Percentiles rank a stretch among this genome's conserved stretches.
phyloP scores from a whole-genome alignment of 495 filamentous ascomycete species.

The Podospora anserina region DNA sequence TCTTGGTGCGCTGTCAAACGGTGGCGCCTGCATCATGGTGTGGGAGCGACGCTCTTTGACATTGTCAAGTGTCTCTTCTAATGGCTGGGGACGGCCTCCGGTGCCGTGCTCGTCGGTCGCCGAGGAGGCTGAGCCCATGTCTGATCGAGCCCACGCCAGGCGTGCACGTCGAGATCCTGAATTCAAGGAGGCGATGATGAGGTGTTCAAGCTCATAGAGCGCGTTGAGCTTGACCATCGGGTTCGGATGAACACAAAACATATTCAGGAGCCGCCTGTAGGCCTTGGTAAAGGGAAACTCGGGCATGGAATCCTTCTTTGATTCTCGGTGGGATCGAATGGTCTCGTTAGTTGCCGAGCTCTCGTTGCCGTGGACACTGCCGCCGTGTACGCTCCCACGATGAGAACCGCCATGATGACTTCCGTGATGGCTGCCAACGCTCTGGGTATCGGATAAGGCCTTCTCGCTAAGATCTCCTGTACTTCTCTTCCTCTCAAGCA shows the following conservation, averaged over 20 bases:
- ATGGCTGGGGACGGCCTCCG: constrained; percentile 37
- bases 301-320: constrained; percentile 42
- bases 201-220: constrained; percentile 74
- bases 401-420: constrained; percentile 21
- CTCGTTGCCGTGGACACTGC: constrained; percentile 37
- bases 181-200: constrained; percentile 74
- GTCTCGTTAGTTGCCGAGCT: constrained; percentile 45
- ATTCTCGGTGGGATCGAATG: constrained; percentile 30
- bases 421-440: constrained; percentile 29
- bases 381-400: constrained; percentile 30
- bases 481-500: constrained; percentile 59
- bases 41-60: constrained; percentile 66
- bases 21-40: constrained; percentile 41
- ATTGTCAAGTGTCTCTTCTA: constrained; percentile 66
- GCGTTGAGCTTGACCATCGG: constrained; percentile 82
- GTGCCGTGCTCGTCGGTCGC: constrained; percentile 31
- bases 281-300: constrained; percentile 71
- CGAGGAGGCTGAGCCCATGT: constrained; percentile 34
- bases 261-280: constrained; percentile 74
- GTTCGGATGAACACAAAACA: constrained; percentile 87
- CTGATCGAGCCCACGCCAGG: constrained; percentile 37
- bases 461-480: constrained; percentile 45
- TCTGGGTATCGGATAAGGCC: constrained; percentile 31
- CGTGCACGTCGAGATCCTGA: constrained; percentile 38
- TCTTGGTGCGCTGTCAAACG: constrained; percentile 25